Conservation (phyloP, 371 early-diverging fungal genomes). For the Rhizopus stolonifer region DNA sequence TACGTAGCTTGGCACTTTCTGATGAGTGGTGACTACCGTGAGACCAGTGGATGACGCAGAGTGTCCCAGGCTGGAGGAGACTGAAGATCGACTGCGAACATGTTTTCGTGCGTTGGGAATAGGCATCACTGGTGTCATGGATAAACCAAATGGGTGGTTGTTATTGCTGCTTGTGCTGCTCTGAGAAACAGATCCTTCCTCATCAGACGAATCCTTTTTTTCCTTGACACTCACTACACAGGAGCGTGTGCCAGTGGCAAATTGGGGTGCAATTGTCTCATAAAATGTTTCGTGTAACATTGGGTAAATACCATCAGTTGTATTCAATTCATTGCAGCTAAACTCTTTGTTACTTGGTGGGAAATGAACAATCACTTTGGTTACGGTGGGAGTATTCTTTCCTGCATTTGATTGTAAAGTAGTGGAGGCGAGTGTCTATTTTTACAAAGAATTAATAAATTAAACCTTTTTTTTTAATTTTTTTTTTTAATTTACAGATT, state of each 20-base stretch:
- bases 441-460: background rate
- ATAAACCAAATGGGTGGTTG: conserved; percentile 12
- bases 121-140: conserved; percentile 22
- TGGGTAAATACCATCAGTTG: conserved; percentile 58
- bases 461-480: background rate
- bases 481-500: conserved; percentile 21
- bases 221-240: conserved; percentile 26
- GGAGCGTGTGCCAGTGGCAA: conserved; percentile 48
- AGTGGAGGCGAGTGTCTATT: conserved; percentile 22
- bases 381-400: background rate
- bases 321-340: conserved; percentile 43
- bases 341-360: conserved; percentile 51
- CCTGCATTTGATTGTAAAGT: conserved; percentile 17
- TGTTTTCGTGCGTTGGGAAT: conserved; percentile 30
- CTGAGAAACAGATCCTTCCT: conserved; percentile 23
- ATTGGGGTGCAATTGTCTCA: conserved; percentile 52
- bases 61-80: conserved; percentile 19
- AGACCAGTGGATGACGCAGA: conserved; percentile 14
- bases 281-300: conserved; percentile 50
- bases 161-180: background rate
- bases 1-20: conserved; percentile 14
- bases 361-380: conserved; percentile 22
- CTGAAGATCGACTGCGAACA: conserved; percentile 10
- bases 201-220: conserved; percentile 53
- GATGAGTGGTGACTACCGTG: conserved; percentile 18